These are phyloP conservation scores for Suaeda aralocaspica DNA, from an alignment of 148 eudicot species.

Conservation along the genomic window DNA sequence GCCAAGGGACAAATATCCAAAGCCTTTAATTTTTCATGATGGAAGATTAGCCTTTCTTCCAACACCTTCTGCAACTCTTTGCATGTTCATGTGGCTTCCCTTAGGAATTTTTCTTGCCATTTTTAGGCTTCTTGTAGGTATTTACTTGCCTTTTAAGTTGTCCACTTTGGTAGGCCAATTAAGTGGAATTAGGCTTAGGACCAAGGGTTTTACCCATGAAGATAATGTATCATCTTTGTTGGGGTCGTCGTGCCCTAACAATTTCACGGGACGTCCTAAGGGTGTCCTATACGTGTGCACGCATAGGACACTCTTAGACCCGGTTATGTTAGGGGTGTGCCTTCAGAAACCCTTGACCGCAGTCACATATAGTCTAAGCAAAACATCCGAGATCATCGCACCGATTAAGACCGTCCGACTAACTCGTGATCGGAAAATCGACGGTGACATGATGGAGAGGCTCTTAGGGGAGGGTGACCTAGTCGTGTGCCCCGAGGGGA, in stretches of 20 bases:
- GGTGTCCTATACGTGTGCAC: constrained; percentile 55
- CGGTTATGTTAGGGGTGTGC: constrained; percentile 50
- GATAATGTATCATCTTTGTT: background rate
- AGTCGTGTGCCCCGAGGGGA: constrained; percentile 86
- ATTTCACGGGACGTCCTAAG: background rate
- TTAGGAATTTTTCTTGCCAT: constrained; percentile 48
- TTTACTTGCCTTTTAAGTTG: constrained; percentile 44
- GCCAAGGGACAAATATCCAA: constrained; percentile 75
- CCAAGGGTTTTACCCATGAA: constrained; percentile 28
- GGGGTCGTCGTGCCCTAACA: background rate
- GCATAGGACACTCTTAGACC: constrained; percentile 77
- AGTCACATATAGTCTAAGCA: constrained; percentile 77
- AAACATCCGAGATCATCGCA: constrained; percentile 61
- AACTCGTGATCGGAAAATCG: constrained; percentile 56
- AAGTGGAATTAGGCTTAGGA: constrained; percentile 45
- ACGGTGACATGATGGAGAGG: constrained; percentile 56
- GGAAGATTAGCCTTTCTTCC: constrained; percentile 86
- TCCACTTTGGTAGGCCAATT: constrained; percentile 36
- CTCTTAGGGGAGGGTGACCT: constrained; percentile 66
- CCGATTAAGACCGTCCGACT: constrained; percentile 69
- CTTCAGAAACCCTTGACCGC: constrained; percentile 60
- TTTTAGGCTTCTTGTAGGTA: constrained; percentile 51
- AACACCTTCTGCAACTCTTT: constrained; percentile 62
- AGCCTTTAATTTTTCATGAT: constrained; percentile 82
- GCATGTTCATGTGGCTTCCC: constrained; percentile 81